Percentiles rank a stretch among this genome's conserved stretches.
Conservation (phyloP, 2,329 filamentous ascomycete species). For the Trichoderma arundinaceum region DNA sequence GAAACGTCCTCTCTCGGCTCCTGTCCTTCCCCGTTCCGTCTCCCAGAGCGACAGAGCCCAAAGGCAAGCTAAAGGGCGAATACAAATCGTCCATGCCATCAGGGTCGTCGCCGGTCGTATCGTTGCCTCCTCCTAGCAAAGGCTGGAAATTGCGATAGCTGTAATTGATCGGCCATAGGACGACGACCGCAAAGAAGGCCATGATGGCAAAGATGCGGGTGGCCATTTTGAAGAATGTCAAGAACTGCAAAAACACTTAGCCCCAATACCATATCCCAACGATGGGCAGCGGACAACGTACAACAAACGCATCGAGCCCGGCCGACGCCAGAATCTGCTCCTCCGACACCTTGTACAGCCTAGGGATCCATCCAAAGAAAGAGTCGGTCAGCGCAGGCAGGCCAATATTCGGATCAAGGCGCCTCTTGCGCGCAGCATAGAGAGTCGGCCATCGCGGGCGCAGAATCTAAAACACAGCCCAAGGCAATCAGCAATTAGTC, state of each 20-base stretch:
- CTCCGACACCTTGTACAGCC: constrained; percentile 82
- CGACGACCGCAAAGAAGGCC: constrained; percentile 77
- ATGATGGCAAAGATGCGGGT: constrained; percentile 81
- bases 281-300: constrained; percentile 48
- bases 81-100: constrained; percentile 20
- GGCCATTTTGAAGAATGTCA: constrained; percentile 95
- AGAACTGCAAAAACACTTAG: constrained; percentile 59
- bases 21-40: constrained; percentile 45
- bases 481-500: constrained; percentile 22
- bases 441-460: constrained; percentile 90
- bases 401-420: constrained; percentile 61
- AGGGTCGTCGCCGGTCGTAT: constrained; percentile 17
- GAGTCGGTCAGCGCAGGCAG: constrained; percentile 82
- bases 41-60: constrained; percentile 37
- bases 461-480: constrained; percentile 63
- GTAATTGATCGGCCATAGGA: constrained; percentile 86
- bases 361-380: constrained; percentile 92
- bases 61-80: constrained; percentile 30
- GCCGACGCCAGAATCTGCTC: constrained; percentile 88
- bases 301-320: constrained; percentile 92
- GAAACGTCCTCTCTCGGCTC: constrained; percentile 56
- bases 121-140: constrained; percentile 9
- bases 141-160: constrained; percentile 53
- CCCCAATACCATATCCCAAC: not conserved
- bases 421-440: constrained; percentile 86